Percentiles rank a stretch among this genome's conserved stretches.
Evolutionary conservation across 768 basidiomycete genomes (phyloP).

Genomic region (Lyophyllum decastes): DNA sequence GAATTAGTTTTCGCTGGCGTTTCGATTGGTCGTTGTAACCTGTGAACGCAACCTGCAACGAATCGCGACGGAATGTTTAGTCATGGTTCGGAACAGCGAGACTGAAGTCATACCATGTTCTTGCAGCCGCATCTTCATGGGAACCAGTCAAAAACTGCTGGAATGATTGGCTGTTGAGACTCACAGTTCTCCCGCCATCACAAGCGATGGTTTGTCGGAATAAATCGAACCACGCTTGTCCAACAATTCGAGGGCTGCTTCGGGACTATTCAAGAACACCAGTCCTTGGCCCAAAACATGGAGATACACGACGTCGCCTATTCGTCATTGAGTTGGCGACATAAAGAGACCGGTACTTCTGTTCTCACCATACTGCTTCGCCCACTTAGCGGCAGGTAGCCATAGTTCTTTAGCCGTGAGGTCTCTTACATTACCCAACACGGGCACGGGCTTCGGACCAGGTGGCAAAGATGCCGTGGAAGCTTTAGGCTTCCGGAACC

Average conservation of each 20-base stretch:
- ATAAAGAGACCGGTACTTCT: neutral
- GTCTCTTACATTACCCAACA: constrained; percentile 66
- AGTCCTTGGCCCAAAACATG: constrained; percentile 68
- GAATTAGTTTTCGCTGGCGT: constrained; percentile 68
- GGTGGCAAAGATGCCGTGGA: constrained; percentile 53
- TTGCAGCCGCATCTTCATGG: constrained; percentile 59
- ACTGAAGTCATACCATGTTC: constrained; percentile 51
- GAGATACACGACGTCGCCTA: constrained; percentile 67
- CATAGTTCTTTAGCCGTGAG: constrained; percentile 64
- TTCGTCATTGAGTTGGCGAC: constrained; percentile 8
- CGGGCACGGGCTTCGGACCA: constrained; percentile 65
- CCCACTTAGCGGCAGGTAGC: constrained; percentile 64
- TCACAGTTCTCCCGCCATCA: constrained; percentile 73
- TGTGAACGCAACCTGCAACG: constrained; percentile 58
- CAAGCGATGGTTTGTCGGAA: constrained; percentile 69
- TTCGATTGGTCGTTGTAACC: constrained; percentile 62
- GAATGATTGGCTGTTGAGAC: constrained; percentile 26
- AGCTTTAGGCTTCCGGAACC: constrained; percentile 45
- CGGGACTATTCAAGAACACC: constrained; percentile 64
- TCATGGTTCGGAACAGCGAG: neutral
- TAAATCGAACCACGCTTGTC: constrained; percentile 73
- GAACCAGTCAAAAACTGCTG: constrained; percentile 16
- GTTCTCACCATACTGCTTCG: constrained; percentile 57
- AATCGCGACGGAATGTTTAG: neutral
- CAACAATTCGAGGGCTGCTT: constrained; percentile 62